Conservation (phyloP, 2,329 filamentous ascomycete species). For the Furcasterigmium furcatum region DNA sequence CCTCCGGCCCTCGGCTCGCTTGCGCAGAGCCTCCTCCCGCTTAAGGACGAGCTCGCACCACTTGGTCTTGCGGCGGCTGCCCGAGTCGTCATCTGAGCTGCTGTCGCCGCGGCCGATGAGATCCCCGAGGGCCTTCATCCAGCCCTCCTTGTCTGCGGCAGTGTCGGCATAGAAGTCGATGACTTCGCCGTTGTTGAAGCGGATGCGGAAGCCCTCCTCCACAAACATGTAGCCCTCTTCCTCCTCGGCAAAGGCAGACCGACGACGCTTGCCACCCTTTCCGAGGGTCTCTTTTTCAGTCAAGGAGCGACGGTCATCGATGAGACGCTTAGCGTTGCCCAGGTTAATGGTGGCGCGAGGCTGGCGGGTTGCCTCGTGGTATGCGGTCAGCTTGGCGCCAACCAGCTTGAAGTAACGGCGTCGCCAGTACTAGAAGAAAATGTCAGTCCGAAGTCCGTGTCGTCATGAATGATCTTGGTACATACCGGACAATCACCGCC, state of each 20-base stretch:
- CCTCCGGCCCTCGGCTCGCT: constrained; percentile 47
- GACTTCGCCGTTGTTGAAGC: constrained; percentile 95
- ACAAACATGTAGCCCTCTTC: constrained; percentile 99
- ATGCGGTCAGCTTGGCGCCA: constrained; percentile 88
- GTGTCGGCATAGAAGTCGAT: constrained; percentile 98
- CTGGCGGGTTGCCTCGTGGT: constrained; percentile 92
- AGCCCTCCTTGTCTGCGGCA: constrained; percentile 81
- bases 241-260: constrained; percentile 95
- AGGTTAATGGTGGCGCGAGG: constrained; percentile 96
- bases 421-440: constrained; percentile 75
- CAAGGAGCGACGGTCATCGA: constrained; percentile 84
- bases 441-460: too few relatives aligned
- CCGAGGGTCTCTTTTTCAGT: constrained; percentile 80
- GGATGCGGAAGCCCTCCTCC: constrained; percentile 97
- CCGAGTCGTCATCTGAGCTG: constrained; percentile 40
- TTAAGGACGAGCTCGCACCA: constrained; percentile 69
- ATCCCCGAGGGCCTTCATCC: constrained; percentile 87
- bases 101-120: constrained; percentile 54
- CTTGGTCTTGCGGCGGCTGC: constrained; percentile 46
- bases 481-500: constrained; percentile 96
- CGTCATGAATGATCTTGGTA: too few relatives aligned
- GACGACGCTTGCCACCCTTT: constrained; percentile 75
- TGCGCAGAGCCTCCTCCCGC: constrained; percentile 57
- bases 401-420: constrained; percentile 95
- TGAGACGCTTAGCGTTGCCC: constrained; percentile 85